Percentiles rank a stretch among this genome's conserved stretches.
phyloP scores from a whole-genome alignment of 2,329 filamentous ascomycete species.

The Fusarium sp. region DNA sequence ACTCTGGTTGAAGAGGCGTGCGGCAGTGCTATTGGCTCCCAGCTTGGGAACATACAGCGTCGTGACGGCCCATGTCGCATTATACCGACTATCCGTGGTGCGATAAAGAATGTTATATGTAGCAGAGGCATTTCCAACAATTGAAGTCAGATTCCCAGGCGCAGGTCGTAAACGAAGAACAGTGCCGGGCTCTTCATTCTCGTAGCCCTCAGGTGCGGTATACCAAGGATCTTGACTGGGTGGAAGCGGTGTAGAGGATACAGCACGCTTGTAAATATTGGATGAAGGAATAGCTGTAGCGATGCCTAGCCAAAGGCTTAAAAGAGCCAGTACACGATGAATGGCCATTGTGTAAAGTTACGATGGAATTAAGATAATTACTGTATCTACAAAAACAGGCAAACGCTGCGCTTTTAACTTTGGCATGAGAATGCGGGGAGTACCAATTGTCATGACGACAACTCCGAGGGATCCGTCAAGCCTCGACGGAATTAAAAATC shows the following conservation, averaged over 20 bases:
- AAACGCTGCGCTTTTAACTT: neutral
- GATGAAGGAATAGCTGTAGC: neutral
- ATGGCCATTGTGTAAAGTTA: conserved; percentile 22
- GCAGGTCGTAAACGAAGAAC: conserved; percentile 41
- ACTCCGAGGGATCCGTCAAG: conserved; percentile 16
- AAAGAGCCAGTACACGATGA: conserved; percentile 17
- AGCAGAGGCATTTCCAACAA: conserved; percentile 34
- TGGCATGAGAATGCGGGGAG: neutral
- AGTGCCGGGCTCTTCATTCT: conserved; percentile 34
- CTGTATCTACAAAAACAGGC: neutral
- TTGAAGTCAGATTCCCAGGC: conserved; percentile 39
- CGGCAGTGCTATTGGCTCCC: conserved; percentile 26
- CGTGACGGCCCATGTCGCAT: conserved; percentile 40
- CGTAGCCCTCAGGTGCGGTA: conserved; percentile 33
- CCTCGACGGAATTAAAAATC: neutral
- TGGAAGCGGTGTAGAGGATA: conserved; percentile 17
- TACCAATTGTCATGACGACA: conserved; percentile 3
- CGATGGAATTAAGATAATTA: neutral
- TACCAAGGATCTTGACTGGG: conserved; percentile 45
- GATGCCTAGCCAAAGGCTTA: conserved; percentile 35
- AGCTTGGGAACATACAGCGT: conserved; percentile 38
- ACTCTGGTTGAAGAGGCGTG: conserved; percentile 17
- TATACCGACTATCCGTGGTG: conserved; percentile 43
- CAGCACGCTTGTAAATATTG: conserved; percentile 10
- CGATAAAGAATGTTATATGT: conserved; percentile 42